These are phyloP conservation scores for Cinnamomum micranthum DNA, from an alignment of 164 flowering plant genomes.

Conservation along the genomic window DNA sequence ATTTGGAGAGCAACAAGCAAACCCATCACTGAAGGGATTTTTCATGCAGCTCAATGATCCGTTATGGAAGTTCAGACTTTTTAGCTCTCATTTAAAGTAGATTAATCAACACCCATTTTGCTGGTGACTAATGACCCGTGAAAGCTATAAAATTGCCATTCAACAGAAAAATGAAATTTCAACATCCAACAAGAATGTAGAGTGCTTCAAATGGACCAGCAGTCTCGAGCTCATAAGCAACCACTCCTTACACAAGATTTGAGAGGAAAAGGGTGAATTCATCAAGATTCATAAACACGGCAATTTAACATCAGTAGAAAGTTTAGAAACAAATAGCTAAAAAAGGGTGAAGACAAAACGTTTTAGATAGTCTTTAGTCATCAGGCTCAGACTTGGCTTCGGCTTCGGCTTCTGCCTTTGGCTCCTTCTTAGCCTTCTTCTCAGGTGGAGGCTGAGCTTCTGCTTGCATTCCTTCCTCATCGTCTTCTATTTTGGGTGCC, in stretches of 20 bases:
- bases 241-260: not conserved
- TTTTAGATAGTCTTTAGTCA: not conserved
- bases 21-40: no score
- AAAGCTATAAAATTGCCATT: no score
- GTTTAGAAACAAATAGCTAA: not conserved
- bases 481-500: constrained; percentile 91
- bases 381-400: not conserved
- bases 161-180: no score
- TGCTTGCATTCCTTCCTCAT: constrained; percentile 40
- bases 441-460: not conserved
- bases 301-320: not conserved
- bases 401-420: not conserved
- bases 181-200: no score
- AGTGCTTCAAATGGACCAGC: not conserved
- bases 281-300: not conserved
- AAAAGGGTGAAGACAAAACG: not conserved
- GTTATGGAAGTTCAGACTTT: no score
- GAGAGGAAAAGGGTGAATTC: not conserved
- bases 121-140: no score
- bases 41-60: no score
- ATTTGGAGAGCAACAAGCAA: no score
- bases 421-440: constrained; percentile 2
- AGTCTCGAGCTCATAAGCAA: not conserved
- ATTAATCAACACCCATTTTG: no score
- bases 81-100: no score